These are phyloP conservation scores for Poa annua DNA, from an alignment of 176 grass and related monocot genomes.

Conservation along the genomic window DNA sequence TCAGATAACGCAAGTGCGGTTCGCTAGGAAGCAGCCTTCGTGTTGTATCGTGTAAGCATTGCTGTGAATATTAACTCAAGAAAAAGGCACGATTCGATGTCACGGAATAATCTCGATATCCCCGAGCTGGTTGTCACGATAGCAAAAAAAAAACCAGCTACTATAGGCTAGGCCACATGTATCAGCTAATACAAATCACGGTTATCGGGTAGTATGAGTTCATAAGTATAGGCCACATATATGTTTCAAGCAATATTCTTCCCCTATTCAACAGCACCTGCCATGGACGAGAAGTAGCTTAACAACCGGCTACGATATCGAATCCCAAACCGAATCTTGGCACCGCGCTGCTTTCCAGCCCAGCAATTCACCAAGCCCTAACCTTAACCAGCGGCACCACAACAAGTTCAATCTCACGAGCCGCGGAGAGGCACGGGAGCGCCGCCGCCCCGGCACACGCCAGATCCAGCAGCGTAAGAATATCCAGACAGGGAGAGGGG, in stretches of 20 bases:
- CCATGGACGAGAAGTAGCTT: background rate
- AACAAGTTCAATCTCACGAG: background rate
- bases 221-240: background rate
- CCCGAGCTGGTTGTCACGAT: background rate
- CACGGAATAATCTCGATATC: background rate
- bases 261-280: background rate
- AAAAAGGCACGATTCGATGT: background rate
- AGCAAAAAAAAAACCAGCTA: background rate
- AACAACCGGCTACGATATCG: background rate
- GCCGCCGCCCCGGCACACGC: background rate
- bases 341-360: background rate
- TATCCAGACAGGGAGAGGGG: too few species aligned
- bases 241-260: background rate
- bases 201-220: background rate
- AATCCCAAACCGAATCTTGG: background rate
- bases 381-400: background rate
- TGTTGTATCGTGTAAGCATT: background rate
- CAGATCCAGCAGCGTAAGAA: constrained; percentile 38
- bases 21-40: background rate
- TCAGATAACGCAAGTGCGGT: background rate
- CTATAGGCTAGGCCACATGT: background rate
- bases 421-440: background rate
- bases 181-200: background rate
- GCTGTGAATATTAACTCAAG: background rate
- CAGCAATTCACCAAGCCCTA: constrained; percentile 30